Percentiles rank a stretch among this genome's conserved stretches.
Conservation (phyloP, 2,329 filamentous ascomycete genomes). For the Arthrobotrys iridis region DNA sequence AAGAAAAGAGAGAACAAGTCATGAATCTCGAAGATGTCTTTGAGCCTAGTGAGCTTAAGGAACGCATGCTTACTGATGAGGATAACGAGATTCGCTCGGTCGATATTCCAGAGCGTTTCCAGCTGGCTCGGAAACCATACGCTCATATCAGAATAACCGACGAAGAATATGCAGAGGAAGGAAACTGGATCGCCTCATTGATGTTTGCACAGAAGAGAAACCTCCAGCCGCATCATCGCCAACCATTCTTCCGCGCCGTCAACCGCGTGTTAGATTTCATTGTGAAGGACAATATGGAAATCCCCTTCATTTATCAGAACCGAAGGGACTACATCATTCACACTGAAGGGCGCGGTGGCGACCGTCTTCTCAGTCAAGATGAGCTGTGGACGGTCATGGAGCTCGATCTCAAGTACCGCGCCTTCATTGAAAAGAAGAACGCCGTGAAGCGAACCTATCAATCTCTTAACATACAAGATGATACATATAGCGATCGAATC, state of each 20-base stretch:
- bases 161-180: conserved; percentile 88
- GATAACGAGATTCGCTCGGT: conserved; percentile 89
- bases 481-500: conserved; percentile 83
- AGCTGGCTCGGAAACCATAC: conserved; percentile 89
- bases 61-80: conserved; percentile 93
- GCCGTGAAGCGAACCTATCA: conserved; percentile 81
- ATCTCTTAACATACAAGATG: conserved; percentile 75
- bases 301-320: conserved; percentile 97
- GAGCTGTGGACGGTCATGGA: conserved; percentile 96
- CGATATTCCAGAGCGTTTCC: conserved; percentile 93
- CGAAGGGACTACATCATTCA: conserved; percentile 98
- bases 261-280: conserved; percentile 95
- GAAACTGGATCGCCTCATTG: conserved; percentile 83
- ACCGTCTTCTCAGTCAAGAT: conserved; percentile 88
- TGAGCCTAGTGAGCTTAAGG: conserved; percentile 91
- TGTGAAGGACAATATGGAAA: conserved; percentile 91
- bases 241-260: conserved; percentile 86
- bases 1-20: conserved; percentile 79
- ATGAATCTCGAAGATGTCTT: conserved; percentile 98
- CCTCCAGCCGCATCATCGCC: conserved; percentile 73
- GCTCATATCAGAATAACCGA: conserved; percentile 80
- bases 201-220: conserved; percentile 84
- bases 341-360: conserved; percentile 70
- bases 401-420: conserved; percentile 92
- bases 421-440: conserved; percentile 89